Percentiles rank a stretch among this genome's conserved stretches.
Evolutionary conservation across 2,329 filamentous ascomycete species (phyloP).

Genomic region (Emergomyces orientalis): DNA sequence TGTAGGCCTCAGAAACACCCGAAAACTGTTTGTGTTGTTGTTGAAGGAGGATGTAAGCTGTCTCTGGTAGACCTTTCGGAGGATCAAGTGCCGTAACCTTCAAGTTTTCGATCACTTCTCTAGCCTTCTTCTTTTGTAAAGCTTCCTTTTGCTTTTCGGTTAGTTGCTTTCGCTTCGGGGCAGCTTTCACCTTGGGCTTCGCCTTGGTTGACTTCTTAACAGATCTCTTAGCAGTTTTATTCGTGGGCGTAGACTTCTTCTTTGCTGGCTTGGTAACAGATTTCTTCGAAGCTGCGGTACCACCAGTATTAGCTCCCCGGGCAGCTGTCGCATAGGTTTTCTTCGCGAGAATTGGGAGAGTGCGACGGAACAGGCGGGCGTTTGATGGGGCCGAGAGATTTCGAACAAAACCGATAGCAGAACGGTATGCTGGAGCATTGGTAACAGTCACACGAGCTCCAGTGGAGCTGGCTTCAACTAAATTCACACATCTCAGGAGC

Average conservation of each 20-base stretch:
- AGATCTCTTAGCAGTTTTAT: conserved; percentile 23
- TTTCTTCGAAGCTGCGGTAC: conserved; percentile 14
- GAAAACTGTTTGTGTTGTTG: conserved; percentile 14
- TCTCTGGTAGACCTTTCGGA: conserved; percentile 29
- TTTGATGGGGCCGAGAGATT: not conserved
- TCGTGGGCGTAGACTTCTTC: conserved; percentile 13
- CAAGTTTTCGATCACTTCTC: conserved; percentile 25
- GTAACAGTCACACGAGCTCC: not conserved
- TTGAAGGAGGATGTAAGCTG: conserved; percentile 20
- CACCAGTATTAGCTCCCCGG: conserved; percentile 15
- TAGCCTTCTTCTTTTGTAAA: conserved; percentile 23
- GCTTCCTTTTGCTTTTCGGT: conserved; percentile 25
- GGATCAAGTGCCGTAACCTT: conserved; percentile 26
- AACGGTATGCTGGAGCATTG: not conserved
- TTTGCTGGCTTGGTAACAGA: conserved; percentile 14
- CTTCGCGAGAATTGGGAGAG: conserved; percentile 19
- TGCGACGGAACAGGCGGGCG: conserved; percentile 12
- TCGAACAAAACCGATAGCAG: not conserved
- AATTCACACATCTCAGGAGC: conserved; percentile 17
- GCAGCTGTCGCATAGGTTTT: conserved; percentile 27
- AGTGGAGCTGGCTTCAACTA: not conserved
- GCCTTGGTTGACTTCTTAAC: conserved; percentile 16
- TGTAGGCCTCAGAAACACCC: conserved; percentile 23
- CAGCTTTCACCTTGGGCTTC: conserved; percentile 18
- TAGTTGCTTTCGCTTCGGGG: conserved; percentile 23